These are phyloP conservation scores for Geosiphon pyriformis DNA, from an alignment of 192 early-diverging fungal species.

Conservation along the genomic window DNA sequence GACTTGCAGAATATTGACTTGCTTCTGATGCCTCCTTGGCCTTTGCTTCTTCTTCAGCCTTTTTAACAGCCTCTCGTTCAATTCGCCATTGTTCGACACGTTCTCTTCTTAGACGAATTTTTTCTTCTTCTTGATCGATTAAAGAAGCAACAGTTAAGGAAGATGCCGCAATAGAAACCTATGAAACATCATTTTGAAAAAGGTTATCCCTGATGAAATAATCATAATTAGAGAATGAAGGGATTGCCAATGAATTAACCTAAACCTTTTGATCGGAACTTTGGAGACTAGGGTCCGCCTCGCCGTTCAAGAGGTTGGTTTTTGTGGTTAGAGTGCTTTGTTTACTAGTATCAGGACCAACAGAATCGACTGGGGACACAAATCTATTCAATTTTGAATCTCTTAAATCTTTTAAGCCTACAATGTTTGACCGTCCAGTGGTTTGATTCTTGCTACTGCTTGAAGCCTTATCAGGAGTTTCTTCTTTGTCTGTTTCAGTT, in stretches of 20 bases:
- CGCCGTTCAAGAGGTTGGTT: conserved; percentile 20
- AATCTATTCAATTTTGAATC: too few species aligned
- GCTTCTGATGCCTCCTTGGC: conserved; percentile 15
- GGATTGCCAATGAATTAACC: not conserved
- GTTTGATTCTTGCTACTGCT: conserved; percentile 24
- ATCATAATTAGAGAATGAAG: not conserved
- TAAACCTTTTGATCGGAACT: not conserved
- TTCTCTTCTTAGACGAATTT: conserved; percentile 69
- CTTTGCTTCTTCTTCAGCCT: conserved; percentile 43
- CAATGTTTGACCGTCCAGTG: too few species aligned
- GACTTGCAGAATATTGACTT: conserved; percentile 10
- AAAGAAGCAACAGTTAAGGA: conserved; percentile 28
- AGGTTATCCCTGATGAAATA: not conserved
- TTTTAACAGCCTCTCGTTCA: conserved; percentile 50
- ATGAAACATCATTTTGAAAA: conserved; percentile 7
- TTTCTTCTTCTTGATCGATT: conserved; percentile 53
- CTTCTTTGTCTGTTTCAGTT: conserved; percentile 30
- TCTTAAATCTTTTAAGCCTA: too few species aligned
- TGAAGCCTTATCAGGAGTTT: conserved; percentile 14
- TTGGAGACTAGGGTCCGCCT: conserved; percentile 3
- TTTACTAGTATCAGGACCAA: conserved; percentile 7
- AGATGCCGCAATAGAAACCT: conserved; percentile 25
- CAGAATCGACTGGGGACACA: too few species aligned
- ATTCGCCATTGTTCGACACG: conserved; percentile 77
- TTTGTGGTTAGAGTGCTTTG: conserved; percentile 24